A percentile compares a stretch with the other conserved stretches of the same genome.
Conservation (phyloP, 768 basidiomycete species). For the Calocybe cyanea region DNA sequence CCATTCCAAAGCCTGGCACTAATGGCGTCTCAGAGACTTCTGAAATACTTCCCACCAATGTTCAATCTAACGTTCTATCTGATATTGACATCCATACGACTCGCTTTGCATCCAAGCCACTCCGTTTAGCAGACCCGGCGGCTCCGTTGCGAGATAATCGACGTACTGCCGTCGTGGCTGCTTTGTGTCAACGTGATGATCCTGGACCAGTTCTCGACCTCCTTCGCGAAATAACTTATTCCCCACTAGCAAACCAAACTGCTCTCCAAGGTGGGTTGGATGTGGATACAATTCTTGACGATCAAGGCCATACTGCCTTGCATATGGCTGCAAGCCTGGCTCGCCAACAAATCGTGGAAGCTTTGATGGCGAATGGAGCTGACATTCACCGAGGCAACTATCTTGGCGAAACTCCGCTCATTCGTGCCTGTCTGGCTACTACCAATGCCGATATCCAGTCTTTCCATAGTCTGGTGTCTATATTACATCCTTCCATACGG, state of each 20-base stretch:
- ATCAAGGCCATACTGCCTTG: slow-evolving; percentile 90
- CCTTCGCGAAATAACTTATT: slow-evolving; percentile 58
- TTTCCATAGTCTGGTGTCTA: slow-evolving; percentile 62
- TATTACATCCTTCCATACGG: slow-evolving; percentile 70
- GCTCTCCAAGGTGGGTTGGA: slow-evolving; percentile 38
- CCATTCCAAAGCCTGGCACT: slow-evolving; percentile 26
- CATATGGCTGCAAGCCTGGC: slow-evolving; percentile 91
- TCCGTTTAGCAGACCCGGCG: slow-evolving; percentile 49
- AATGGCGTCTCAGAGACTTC: slow-evolving; percentile 48
- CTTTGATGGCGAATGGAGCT: slow-evolving; percentile 73
- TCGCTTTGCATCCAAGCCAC: slow-evolving; percentile 69
- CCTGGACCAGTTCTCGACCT: slow-evolving; percentile 57
- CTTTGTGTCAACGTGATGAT: slow-evolving; percentile 70
- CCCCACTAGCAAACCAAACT: slow-evolving; percentile 30
- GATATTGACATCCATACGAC: slow-evolving; percentile 44
- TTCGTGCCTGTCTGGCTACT: slow-evolving; percentile 87
- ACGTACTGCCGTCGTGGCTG: slow-evolving; percentile 58
- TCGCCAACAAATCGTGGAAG: slow-evolving; percentile 60
- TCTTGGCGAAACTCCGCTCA: slow-evolving; percentile 91
- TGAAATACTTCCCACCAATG: slow-evolving; percentile 43
- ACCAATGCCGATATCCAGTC: slow-evolving; percentile 78
- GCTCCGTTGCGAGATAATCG: slow-evolving; percentile 52
- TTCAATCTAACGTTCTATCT: slow-evolving; percentile 30
- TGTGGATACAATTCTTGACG: slow-evolving; percentile 85
- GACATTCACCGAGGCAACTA: slow-evolving; percentile 91